Evolutionary conservation across 129 eudicot species (phyloP).

Genomic region (Escallonia herrerae): DNA sequence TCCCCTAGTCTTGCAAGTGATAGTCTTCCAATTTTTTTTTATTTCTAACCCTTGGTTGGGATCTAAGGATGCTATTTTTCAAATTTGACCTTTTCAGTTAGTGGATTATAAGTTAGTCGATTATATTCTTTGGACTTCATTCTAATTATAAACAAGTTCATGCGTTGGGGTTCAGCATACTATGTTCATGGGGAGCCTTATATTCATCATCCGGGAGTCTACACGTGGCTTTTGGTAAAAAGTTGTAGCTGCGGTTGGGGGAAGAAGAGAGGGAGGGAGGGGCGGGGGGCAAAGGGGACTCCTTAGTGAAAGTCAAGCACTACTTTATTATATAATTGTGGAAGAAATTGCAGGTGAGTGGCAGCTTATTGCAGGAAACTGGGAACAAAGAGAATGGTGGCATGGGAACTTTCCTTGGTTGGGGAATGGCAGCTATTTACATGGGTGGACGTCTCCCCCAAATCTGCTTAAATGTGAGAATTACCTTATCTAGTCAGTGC

Average conservation of each 20-base stretch:
- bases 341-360: slow-evolving; percentile 36
- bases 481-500: too few species aligned
- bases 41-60: neutral
- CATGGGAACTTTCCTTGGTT: slow-evolving; percentile 63
- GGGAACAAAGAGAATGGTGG: slow-evolving; percentile 24
- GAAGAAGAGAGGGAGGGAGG: too few species aligned
- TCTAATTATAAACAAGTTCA: neutral
- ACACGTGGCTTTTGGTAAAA: too few species aligned
- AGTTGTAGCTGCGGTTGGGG: too few species aligned
- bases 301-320: too few species aligned
- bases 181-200: neutral
- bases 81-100: neutral
- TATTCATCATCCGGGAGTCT: neutral
- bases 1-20: too few species aligned
- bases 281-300: neutral
- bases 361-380: slow-evolving; percentile 16
- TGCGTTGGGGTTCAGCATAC: neutral
- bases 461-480: slow-evolving; percentile 58
- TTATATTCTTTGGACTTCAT: too few species aligned
- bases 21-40: neutral
- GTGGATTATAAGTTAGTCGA: neutral
- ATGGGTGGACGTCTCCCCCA: slow-evolving; percentile 89
- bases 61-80: neutral
- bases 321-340: neutral
- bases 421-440: slow-evolving; percentile 90